A percentile compares a stretch with the other conserved stretches of the same genome.
These are phyloP conservation scores for Discostella stelligera DNA, from an alignment of 352 stramenopile genomes.

Conservation along the genomic window DNA sequence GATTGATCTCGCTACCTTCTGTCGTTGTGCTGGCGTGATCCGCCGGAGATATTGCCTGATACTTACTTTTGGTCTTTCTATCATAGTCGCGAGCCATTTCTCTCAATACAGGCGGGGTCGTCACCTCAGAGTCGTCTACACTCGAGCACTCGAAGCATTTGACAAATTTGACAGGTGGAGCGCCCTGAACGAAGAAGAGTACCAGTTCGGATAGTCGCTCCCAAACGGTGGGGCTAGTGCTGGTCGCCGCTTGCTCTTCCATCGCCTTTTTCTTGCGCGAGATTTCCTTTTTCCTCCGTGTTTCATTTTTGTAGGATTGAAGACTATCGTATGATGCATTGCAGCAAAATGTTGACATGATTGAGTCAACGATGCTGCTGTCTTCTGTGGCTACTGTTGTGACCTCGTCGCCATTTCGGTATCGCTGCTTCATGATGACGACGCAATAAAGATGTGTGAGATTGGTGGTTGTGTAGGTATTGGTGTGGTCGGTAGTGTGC, in stretches of 20 bases:
- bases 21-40: not conserved
- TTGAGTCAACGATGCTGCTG: not conserved
- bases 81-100: not conserved
- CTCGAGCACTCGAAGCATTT: slow-evolving; percentile 5
- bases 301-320: not conserved
- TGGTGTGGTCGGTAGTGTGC: not conserved
- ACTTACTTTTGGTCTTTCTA: not conserved
- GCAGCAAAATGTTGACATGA: not conserved
- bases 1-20: not conserved
- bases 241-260: not conserved
- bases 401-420: not conserved
- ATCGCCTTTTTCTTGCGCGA: not conserved
- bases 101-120: not conserved
- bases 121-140: slow-evolving; percentile 3
- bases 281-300: not conserved
- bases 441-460: not conserved
- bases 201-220: not conserved
- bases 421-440: not conserved
- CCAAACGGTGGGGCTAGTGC: not conserved
- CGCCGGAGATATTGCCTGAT: not conserved
- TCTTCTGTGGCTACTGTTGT: not conserved
- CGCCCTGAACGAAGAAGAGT: not conserved
- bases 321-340: not conserved
- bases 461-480: not conserved
- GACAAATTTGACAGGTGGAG: slow-evolving; percentile 7